Evolutionary conservation across 257 asterid species (phyloP), one percentile per base, ranked within the genome.

Genomic region (Lantana camara): DNA sequence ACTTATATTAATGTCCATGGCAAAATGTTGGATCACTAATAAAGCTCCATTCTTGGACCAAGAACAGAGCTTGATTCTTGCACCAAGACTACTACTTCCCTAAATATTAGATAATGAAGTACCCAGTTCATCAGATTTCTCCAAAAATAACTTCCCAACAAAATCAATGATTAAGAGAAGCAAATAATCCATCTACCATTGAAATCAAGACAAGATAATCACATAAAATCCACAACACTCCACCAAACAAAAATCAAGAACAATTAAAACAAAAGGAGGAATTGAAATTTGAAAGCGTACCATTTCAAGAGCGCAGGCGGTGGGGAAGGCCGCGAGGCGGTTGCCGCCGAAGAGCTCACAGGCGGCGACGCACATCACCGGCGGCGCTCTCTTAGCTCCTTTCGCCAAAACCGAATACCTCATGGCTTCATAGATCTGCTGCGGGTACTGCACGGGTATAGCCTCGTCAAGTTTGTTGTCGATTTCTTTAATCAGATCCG

Each of bases 291-390:
- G 49, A 22, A 57, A 2, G 27, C 64, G 32, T 23, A 94, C 99
- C 99, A 90, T 94, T 75, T 94, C 99, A 44, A 94, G 95, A 42
- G 97, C 99, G 70, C 99, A 94, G 72, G 97, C 99, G 41, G 96
- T 94, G 64, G 99, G 99, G 79, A 82, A 94, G 64, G 99, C 99
- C 57, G 95, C 92, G 32, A 77, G 74, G 35, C 97, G 95, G 63
- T 72, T 60, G 17, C 90, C 95, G 21, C 98, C 98, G 15, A 93
- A 82, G 64, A 93, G 87, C 80, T 93, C 96, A 76, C 96, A 93
- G 56, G 96, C 85, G 23, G 98, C 90, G 46, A 93, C 87, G 70
- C 98, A 93, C 98, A 93, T 89, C 52, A 91, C 88, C 9, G 97
- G 95, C 13, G 98, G 96, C 42, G 98, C 80, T 79, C 98, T 79